These are phyloP conservation scores for Lanmaoa pseudosensibilis DNA, from an alignment of 768 basidiomycete species.

Conservation along the genomic window DNA sequence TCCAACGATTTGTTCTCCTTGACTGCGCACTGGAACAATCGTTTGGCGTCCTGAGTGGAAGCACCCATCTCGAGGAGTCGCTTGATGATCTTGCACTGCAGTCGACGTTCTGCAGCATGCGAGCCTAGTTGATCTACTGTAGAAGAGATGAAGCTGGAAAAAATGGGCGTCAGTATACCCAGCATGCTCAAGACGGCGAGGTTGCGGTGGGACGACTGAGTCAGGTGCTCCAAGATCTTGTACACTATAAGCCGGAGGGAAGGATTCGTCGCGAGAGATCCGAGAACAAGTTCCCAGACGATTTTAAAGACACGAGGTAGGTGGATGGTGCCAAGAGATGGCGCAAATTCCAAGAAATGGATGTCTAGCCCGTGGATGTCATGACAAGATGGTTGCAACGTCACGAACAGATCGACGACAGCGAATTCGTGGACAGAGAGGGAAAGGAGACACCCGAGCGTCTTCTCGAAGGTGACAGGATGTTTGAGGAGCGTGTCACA, in stretches of 20 bases:
- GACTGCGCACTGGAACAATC: slow-evolving; percentile 60
- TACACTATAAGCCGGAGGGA: slow-evolving; percentile 53
- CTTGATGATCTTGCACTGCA: slow-evolving; percentile 61
- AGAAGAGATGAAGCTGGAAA: slow-evolving; percentile 34
- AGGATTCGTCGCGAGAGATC: slow-evolving; percentile 34
- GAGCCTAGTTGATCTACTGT: slow-evolving; percentile 15
- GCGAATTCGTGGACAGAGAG: slow-evolving; percentile 68
- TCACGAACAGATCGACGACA: slow-evolving; percentile 53
- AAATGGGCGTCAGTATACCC: slow-evolving; percentile 51
- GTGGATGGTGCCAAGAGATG: slow-evolving; percentile 48
- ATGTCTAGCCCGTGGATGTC: slow-evolving; percentile 43
- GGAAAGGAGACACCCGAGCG: slow-evolving; percentile 66
- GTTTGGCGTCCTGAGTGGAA: slow-evolving; percentile 59
- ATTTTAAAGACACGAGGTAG: slow-evolving; percentile 63
- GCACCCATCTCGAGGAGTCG: slow-evolving; percentile 77
- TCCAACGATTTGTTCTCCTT: slow-evolving; percentile 53
- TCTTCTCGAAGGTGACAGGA: slow-evolving; percentile 48
- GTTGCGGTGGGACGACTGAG: slow-evolving; percentile 64
- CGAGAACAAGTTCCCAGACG: slow-evolving; percentile 51
- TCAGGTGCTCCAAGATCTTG: slow-evolving; percentile 64
- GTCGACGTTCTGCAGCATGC: slow-evolving; percentile 44
- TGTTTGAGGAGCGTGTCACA: slow-evolving; percentile 52
- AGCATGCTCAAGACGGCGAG: slow-evolving; percentile 63
- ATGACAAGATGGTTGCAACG: slow-evolving; percentile 36
- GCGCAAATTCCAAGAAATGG: slow-evolving; percentile 41